Percentiles rank a stretch among this genome's conserved stretches.
These are phyloP conservation scores for Cadophora gregata DNA, from an alignment of 2,329 filamentous ascomycete genomes.

Conservation along the genomic window DNA sequence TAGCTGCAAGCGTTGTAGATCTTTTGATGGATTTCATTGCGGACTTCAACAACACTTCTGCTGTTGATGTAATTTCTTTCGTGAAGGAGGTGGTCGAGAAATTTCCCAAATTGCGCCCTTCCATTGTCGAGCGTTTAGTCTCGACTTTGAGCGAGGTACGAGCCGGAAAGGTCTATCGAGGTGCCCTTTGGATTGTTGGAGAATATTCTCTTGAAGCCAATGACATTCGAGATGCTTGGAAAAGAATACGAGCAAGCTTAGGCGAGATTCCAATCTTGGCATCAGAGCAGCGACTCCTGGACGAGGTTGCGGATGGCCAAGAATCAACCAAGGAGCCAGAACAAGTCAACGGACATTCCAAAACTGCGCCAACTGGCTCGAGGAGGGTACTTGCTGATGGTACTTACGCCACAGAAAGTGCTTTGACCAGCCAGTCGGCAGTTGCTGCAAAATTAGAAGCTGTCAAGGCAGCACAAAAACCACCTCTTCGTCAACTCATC, in stretches of 20 bases:
- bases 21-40: constrained; percentile 99
- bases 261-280: constrained; percentile 97
- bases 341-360: constrained; percentile 82
- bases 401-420: constrained; percentile 96
- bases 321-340: constrained; percentile 64
- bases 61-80: constrained; percentile 97
- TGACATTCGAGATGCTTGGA: constrained; percentile 97
- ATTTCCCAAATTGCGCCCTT: constrained; percentile 86
- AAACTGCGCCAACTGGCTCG: constrained; percentile 81
- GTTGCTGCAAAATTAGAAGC: constrained; percentile 92
- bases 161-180: constrained; percentile 95
- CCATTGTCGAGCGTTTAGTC: constrained; percentile 87
- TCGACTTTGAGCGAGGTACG: constrained; percentile 91
- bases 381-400: constrained; percentile 93
- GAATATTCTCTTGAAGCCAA: constrained; percentile 95
- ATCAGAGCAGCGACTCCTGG: constrained; percentile 89
- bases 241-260: constrained; percentile 88
- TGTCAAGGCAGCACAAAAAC: constrained; percentile 96
- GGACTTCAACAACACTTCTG: constrained; percentile 96
- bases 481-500: constrained; percentile 90
- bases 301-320: constrained; percentile 76
- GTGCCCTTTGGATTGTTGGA: constrained; percentile 96
- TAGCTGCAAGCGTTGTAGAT: constrained; percentile 94
- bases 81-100: constrained; percentile 99
- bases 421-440: constrained; percentile 89